A percentile compares a stretch with the other conserved stretches of the same genome.
Conservation (phyloP, 805 yeast genomes). For the Candida sanyiensis region DNA sequence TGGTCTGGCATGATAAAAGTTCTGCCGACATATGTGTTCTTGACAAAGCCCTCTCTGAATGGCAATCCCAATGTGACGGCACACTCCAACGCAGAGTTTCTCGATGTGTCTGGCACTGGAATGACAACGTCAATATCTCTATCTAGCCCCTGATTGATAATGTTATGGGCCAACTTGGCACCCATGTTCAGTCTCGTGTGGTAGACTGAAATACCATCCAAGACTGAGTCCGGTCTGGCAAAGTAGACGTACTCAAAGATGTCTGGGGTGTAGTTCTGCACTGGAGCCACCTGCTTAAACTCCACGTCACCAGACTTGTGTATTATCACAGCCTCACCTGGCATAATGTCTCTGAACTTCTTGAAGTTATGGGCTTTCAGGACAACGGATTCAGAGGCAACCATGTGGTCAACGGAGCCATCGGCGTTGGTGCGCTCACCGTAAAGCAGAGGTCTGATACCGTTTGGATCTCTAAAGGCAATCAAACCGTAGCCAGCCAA, state of each 20-base stretch:
- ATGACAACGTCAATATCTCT: slow-evolving; percentile 85
- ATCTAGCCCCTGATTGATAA: slow-evolving; percentile 44
- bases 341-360: slow-evolving; percentile 73
- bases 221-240: slow-evolving; percentile 94
- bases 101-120: slow-evolving; percentile 98
- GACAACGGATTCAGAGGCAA: slow-evolving; percentile 93
- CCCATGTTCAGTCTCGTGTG: slow-evolving; percentile 94
- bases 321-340: slow-evolving; percentile 95
- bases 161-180: slow-evolving; percentile 72
- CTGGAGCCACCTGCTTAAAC: slow-evolving; percentile 78
- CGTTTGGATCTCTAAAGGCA: slow-evolving; percentile 97
- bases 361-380: slow-evolving; percentile 85
- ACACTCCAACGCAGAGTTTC: slow-evolving; percentile 90
- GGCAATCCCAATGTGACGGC: slow-evolving; percentile 76
- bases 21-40: slow-evolving; percentile 94
- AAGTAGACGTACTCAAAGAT: slow-evolving; percentile 96
- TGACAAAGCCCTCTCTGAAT: slow-evolving; percentile 95
- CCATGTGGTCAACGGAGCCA: slow-evolving; percentile 81
- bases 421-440: slow-evolving; percentile 74
- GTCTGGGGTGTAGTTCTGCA: slow-evolving; percentile 83
- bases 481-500: slow-evolving; percentile 93
- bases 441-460: slow-evolving; percentile 83
- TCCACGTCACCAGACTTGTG: slow-evolving; percentile 76
- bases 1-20: slow-evolving; percentile 99
- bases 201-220: slow-evolving; percentile 96